A percentile compares a stretch with the other conserved stretches of the same genome.
Conservation (phyloP, 2,329 filamentous ascomycete genomes). For the Cordyceps tenuipes region DNA sequence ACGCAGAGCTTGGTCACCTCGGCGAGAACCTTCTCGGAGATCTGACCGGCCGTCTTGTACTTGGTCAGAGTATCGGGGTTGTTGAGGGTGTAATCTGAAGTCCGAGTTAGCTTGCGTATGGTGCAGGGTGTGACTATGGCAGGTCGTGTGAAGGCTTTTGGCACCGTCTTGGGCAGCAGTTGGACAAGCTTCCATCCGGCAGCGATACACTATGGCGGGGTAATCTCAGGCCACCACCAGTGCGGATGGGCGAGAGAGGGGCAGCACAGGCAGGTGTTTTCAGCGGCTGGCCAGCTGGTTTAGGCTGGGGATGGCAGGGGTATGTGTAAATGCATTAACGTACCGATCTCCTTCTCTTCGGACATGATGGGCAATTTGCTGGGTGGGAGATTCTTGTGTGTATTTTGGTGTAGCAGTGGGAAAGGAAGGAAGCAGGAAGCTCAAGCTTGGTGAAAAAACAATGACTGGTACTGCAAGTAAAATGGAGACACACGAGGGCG, state of each 20-base stretch:
- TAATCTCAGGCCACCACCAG: slow-evolving; percentile 9
- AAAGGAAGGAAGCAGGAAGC: background rate
- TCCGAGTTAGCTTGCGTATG: background rate
- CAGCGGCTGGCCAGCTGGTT: background rate
- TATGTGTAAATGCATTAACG: slow-evolving; percentile 17
- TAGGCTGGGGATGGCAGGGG: background rate
- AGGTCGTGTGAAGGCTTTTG: slow-evolving; percentile 10
- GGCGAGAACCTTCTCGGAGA: slow-evolving; percentile 91
- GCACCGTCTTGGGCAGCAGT: background rate
- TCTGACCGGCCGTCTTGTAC: slow-evolving; percentile 94
- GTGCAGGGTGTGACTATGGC: background rate
- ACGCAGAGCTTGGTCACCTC: slow-evolving; percentile 67
- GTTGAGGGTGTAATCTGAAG: slow-evolving; percentile 74
- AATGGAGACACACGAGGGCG: slow-evolving; percentile 8
- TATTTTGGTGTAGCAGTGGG: slow-evolving; percentile 11
- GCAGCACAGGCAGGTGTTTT: background rate
- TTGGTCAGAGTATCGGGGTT: slow-evolving; percentile 96
- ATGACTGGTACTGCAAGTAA: slow-evolving; percentile 12
- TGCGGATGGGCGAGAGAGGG: background rate
- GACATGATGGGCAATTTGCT: slow-evolving; percentile 32
- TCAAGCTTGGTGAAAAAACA: slow-evolving; percentile 12
- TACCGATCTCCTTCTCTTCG: slow-evolving; percentile 38
- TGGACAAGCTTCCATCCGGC: background rate
- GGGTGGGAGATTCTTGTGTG: slow-evolving; percentile 8
- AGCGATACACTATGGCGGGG: slow-evolving; percentile 10